Evolutionary conservation across 2,329 filamentous ascomycete genomes (phyloP), one percentile per base, ranked within the genome.

Genomic region (Colletotrichum magnum): DNA sequence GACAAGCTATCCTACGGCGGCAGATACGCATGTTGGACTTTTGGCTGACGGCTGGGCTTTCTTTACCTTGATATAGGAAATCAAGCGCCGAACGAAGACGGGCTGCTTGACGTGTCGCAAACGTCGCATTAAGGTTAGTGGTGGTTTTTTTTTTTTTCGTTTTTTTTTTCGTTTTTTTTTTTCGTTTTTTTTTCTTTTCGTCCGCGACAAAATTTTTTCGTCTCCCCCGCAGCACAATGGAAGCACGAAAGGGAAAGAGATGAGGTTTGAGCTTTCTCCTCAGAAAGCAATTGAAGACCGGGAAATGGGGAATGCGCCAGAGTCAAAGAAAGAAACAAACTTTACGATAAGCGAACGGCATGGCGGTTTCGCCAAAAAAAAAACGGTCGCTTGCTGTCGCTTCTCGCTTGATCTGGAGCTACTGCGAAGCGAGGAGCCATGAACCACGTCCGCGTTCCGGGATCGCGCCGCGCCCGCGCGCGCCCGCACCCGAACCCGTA

Each of bases 41-140:
- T 12, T 16, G 54, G 43, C 66, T 66, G 66, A 69, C 32, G 54
- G 24, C 21, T 52, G 64, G 28, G 21, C 21, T 58, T 61, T 10
- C 7, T 36, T 64, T 61, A 57, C 66, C 64, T 58, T 64, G 71
- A 58, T 64, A 28, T 77, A 90, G 88, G 88, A 90, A 77, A 90
- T 90, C 75, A 90, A 89, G 77, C 85, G 88, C 70, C 85, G 88
- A 73, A 90, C 88, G 54, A 90, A 90, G 77, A 90, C 88, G 1
- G 88, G 88, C n/a, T 90, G 88, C 73, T 78, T 90, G 77, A 90
- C 88, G 52, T 90, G 88, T 78, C 86, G 88, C 65, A 89, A 89
- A 75, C 84, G 88, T 73, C 83, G 88, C 73, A 89, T 90, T 77
- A 90, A 90, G 87, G 88, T 89, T 79, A 77, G 86, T 82, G 67